Evolutionary conservation across 352 stramenopile genomes (phyloP).

Genomic region (Blastocystis sp.): DNA sequence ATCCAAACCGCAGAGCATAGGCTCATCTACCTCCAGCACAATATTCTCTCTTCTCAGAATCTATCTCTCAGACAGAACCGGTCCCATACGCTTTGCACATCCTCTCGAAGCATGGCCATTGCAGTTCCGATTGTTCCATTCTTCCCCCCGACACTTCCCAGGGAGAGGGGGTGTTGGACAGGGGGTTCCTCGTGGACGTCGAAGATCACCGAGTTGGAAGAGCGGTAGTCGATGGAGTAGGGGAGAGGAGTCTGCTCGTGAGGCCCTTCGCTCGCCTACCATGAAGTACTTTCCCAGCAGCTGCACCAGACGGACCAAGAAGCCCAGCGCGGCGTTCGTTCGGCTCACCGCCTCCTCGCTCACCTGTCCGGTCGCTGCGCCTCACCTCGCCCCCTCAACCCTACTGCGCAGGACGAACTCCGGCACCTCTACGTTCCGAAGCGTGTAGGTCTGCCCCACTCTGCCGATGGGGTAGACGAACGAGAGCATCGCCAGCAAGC

Average conservation of each 20-base stretch:
- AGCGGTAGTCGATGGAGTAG: conserved; percentile 16
- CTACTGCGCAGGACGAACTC: neutral
- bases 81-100: neutral
- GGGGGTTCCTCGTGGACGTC: conserved; percentile 6
- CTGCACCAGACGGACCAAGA: neutral
- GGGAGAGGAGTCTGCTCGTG: neutral
- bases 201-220: neutral
- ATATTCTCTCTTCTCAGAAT: neutral
- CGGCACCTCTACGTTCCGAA: neutral
- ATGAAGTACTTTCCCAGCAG: conserved; percentile 46
- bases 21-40: neutral
- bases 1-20: conserved; percentile 27
- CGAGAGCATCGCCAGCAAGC: conserved; percentile 31
- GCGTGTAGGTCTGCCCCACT: neutral
- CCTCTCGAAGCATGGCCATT: conserved; percentile 13
- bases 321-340: conserved; percentile 19
- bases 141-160: neutral
- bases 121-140: neutral
- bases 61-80: neutral
- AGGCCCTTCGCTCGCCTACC: neutral
- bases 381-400: too few species aligned
- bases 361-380: neutral
- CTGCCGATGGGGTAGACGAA: neutral
- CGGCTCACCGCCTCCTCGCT: neutral
- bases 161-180: neutral